These are phyloP conservation scores for Saksenaea vasiformis DNA, from an alignment of 371 early-diverging fungal genomes.

Conservation along the genomic window DNA sequence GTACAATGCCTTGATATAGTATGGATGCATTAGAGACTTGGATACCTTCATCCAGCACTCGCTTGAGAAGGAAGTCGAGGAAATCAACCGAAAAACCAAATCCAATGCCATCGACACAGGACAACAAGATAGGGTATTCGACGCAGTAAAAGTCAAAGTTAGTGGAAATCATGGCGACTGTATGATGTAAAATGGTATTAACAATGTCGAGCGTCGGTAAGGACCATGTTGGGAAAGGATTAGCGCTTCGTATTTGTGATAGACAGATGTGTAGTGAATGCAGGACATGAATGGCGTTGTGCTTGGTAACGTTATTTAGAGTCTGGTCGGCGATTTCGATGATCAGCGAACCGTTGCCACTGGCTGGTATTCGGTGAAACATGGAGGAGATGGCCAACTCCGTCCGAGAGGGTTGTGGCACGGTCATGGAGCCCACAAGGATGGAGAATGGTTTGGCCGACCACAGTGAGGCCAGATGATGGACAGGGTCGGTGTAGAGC, in stretches of 20 bases:
- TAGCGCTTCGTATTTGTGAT: constrained; percentile 39
- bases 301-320: constrained; percentile 38
- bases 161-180: constrained; percentile 32
- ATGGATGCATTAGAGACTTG: constrained; percentile 35
- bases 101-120: constrained; percentile 52
- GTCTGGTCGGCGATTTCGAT: constrained; percentile 24
- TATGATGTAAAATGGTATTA: constrained; percentile 37
- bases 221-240: constrained; percentile 49
- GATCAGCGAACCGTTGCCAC: constrained; percentile 13
- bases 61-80: constrained; percentile 40
- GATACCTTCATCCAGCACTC: constrained; percentile 43
- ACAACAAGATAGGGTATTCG: constrained; percentile 49
- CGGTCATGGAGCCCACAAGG: constrained; percentile 24
- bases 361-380: constrained; percentile 1
- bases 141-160: constrained; percentile 50
- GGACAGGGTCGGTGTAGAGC: constrained; percentile 44
- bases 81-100: constrained; percentile 48
- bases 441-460: constrained; percentile 39
- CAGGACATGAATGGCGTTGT: constrained; percentile 45
- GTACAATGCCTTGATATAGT: constrained; percentile 50
- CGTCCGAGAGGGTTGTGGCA: background rate
- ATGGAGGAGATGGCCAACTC: background rate
- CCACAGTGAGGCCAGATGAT: constrained; percentile 37
- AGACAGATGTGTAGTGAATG: constrained; percentile 45
- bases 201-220: constrained; percentile 29